These are phyloP conservation scores for Annulohypoxylon moriforme DNA, from an alignment of 495 filamentous ascomycete genomes.

Conservation along the genomic window DNA sequence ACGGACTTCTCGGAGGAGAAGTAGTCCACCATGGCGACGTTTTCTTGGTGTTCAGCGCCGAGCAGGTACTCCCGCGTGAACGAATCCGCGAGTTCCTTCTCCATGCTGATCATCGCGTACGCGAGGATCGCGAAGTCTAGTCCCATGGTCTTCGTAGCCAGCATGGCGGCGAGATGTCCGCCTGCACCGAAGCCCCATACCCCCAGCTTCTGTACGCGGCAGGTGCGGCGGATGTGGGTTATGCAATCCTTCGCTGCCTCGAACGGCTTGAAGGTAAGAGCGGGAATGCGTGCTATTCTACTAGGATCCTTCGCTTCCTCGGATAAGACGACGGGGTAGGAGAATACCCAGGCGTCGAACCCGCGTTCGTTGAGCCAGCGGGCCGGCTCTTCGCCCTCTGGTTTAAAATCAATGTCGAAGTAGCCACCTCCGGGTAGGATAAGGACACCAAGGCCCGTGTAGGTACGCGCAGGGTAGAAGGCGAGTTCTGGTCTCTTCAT, in stretches of 20 bases:
- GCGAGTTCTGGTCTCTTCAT: too few relatives aligned
- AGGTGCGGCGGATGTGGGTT: constrained; percentile 13
- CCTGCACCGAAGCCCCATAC: constrained; percentile 37
- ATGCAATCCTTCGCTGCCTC: constrained; percentile 15
- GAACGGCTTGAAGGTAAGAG: constrained; percentile 14
- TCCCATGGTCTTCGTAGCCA: constrained; percentile 11
- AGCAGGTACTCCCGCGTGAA: constrained; percentile 20
- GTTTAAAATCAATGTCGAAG: too few relatives aligned
- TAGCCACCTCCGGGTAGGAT: too few relatives aligned
- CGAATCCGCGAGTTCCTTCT: constrained; percentile 2
- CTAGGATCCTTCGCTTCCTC: too few relatives aligned
- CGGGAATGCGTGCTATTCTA: too few relatives aligned
- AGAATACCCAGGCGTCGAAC: too few relatives aligned
- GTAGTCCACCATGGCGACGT: too few relatives aligned
- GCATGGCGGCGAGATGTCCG: constrained; percentile 34
- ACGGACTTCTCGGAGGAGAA: constrained; percentile 27
- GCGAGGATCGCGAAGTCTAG: constrained; percentile 30
- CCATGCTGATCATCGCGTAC: constrained; percentile 34
- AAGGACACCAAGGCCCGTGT: too few relatives aligned
- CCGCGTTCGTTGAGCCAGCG: too few relatives aligned
- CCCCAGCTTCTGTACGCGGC: constrained; percentile 22
- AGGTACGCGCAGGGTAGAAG: too few relatives aligned
- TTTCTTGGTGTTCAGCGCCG: constrained; percentile 8
- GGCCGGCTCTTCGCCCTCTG: too few relatives aligned
- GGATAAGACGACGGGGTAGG: too few relatives aligned